Conservation (phyloP, 2,329 filamentous ascomycete species). For the Botrytis paeoniae region DNA sequence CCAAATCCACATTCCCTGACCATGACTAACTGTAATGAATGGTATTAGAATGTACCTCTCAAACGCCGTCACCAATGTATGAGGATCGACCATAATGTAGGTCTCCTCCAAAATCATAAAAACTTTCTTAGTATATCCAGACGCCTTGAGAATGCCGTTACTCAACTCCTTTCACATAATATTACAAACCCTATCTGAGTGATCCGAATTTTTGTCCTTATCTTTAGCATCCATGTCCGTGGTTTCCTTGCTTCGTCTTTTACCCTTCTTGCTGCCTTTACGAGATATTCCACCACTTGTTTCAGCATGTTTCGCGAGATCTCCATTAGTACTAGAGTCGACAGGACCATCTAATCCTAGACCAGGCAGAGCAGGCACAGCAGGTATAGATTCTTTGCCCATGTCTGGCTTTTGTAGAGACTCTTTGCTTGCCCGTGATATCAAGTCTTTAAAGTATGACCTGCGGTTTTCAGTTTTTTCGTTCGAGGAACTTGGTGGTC, state of each 20-base stretch:
- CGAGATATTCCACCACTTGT: background rate
- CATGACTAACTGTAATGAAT: background rate
- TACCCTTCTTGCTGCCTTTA: conserved; percentile 21
- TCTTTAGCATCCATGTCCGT: conserved; percentile 29
- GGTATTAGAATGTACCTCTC: background rate
- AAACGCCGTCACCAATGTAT: conserved; percentile 5
- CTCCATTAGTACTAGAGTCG: conserved; percentile 16
- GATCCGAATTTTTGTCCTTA: conserved; percentile 27
- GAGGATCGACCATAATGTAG: background rate
- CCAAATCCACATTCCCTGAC: background rate
- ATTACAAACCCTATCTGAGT: conserved; percentile 48
- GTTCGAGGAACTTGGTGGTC: conserved; percentile 56
- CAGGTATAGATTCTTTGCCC: background rate
- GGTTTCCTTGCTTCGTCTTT: conserved; percentile 30
- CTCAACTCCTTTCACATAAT: conserved; percentile 42
- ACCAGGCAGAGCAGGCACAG: conserved; percentile 6
- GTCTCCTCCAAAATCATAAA: background rate
- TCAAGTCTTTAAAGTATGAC: conserved; percentile 49
- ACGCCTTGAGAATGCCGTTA: background rate
- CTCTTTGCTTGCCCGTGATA: conserved; percentile 35
- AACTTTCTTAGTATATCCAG: background rate
- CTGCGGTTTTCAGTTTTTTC: conserved; percentile 58
- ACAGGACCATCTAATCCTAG: conserved; percentile 15
- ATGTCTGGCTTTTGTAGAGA: conserved; percentile 26
- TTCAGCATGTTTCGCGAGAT: conserved; percentile 9